phyloP scores from a whole-genome alignment of 352 stramenopile genomes.

The Pythium myriotylum region DNA sequence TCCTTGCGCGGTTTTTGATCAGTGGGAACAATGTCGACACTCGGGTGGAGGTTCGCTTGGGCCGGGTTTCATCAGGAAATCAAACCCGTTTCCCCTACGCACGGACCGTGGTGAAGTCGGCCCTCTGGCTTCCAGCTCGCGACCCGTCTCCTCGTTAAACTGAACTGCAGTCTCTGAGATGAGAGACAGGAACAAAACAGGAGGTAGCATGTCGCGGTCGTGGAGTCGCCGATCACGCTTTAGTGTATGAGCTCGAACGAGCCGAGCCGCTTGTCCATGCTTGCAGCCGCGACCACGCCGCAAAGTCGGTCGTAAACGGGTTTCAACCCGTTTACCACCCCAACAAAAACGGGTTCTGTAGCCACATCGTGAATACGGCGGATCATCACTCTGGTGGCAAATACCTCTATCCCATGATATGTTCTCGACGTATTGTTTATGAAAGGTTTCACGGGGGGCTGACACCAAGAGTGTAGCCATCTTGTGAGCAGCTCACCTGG shows the following conservation, averaged over 20 bases:
- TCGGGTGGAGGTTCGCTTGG: background rate
- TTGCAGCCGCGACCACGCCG: too few species aligned
- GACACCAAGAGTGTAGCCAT: constrained; percentile 1
- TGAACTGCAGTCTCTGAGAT: too few species aligned
- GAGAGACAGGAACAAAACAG: too few species aligned
- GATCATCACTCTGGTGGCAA: constrained; percentile 1
- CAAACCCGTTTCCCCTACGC: background rate
- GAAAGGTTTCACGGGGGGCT: background rate
- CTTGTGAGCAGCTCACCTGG: background rate
- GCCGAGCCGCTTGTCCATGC: too few species aligned
- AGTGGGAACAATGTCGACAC: background rate
- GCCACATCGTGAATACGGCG: constrained; percentile 14
- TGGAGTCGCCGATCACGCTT: too few species aligned
- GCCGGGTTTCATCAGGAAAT: background rate
- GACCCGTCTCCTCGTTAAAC: background rate
- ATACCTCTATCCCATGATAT: background rate
- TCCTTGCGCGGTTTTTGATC: constrained; percentile 8
- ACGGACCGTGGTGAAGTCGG: background rate
- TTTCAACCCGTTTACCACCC: constrained; percentile 2
- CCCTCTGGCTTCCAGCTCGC: background rate
- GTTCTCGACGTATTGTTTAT: background rate
- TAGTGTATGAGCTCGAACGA: too few species aligned
- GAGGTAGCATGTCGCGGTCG: too few species aligned
- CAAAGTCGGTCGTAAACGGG: background rate
- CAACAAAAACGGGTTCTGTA: constrained; percentile 15